A percentile compares a stretch with the other conserved stretches of the same genome.
phyloP scores from a whole-genome alignment of 768 basidiomycete genomes.

The Tephrocybe sp. region DNA sequence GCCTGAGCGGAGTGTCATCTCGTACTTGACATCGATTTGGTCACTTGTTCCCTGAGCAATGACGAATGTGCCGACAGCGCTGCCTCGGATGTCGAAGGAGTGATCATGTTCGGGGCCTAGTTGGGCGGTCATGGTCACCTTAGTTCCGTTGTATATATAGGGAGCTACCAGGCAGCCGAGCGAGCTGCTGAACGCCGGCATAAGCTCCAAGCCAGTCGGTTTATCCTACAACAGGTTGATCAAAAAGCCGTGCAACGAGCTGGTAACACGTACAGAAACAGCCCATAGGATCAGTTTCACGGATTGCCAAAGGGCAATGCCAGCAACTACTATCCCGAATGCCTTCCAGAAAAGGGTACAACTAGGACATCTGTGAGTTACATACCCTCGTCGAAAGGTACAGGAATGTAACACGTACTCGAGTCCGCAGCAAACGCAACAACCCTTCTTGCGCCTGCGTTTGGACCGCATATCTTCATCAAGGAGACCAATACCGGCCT shows the following conservation, averaged over 20 bases:
- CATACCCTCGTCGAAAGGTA: neutral
- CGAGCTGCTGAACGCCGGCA: slow-evolving; percentile 54
- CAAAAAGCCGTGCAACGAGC: neutral
- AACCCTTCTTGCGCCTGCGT: slow-evolving; percentile 34
- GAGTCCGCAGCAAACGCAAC: slow-evolving; percentile 49
- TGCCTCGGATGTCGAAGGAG: slow-evolving; percentile 46
- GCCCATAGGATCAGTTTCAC: slow-evolving; percentile 49
- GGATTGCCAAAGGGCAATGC: slow-evolving; percentile 40
- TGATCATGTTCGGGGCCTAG: slow-evolving; percentile 37
- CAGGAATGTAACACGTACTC: slow-evolving; percentile 4
- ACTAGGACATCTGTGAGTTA: slow-evolving; percentile 25
- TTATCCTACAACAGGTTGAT: slow-evolving; percentile 33
- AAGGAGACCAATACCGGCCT: slow-evolving; percentile 31
- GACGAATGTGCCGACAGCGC: slow-evolving; percentile 49
- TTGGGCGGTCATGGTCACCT: slow-evolving; percentile 37
- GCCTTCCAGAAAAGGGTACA: slow-evolving; percentile 57
- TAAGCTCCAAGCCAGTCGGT: slow-evolving; percentile 52
- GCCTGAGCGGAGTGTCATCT: slow-evolving; percentile 46
- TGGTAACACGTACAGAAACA: slow-evolving; percentile 34
- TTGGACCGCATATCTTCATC: slow-evolving; percentile 28
- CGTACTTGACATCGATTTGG: slow-evolving; percentile 45
- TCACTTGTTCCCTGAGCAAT: slow-evolving; percentile 43
- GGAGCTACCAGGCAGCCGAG: slow-evolving; percentile 48
- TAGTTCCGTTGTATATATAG: slow-evolving; percentile 42
- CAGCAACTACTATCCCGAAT: slow-evolving; percentile 45